These are phyloP conservation scores for Infundibulicybe gibba DNA, from an alignment of 768 basidiomycete genomes.

Conservation along the genomic window DNA sequence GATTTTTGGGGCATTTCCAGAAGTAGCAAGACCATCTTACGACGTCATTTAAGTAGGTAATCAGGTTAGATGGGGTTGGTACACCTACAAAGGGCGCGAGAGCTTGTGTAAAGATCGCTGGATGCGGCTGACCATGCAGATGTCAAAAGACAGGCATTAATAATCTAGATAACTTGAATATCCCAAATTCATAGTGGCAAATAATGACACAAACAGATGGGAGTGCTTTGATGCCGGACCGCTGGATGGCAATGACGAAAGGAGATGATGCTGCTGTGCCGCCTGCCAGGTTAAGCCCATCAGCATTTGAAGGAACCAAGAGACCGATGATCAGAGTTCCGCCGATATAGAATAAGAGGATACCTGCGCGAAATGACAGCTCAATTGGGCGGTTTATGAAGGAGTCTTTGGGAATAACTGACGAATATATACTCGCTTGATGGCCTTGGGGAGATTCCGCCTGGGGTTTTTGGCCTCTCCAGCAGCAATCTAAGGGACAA, in stretches of 20 bases:
- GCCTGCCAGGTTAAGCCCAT: slow-evolving; percentile 42
- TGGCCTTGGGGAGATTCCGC: slow-evolving; percentile 57
- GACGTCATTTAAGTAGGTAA: slow-evolving; percentile 1
- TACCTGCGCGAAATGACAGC: slow-evolving; percentile 45
- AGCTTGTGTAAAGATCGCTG: slow-evolving; percentile 87
- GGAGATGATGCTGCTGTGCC: slow-evolving; percentile 76
- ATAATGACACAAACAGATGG: slow-evolving; percentile 59
- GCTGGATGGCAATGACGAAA: slow-evolving; percentile 87
- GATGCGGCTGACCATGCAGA: slow-evolving; percentile 93
- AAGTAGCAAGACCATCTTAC: slow-evolving; percentile 73
- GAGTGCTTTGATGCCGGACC: slow-evolving; percentile 81
- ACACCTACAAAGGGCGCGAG: slow-evolving; percentile 75
- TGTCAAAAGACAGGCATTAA: slow-evolving; percentile 80
- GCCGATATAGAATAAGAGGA: slow-evolving; percentile 75
- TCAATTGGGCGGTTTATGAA: too few species aligned
- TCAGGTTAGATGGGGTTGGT: not conserved
- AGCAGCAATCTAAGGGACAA: slow-evolving; percentile 65
- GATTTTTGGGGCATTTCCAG: slow-evolving; percentile 79
- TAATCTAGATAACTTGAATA: slow-evolving; percentile 40
- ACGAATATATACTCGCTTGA: slow-evolving; percentile 72
- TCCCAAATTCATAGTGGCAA: not conserved
- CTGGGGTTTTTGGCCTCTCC: slow-evolving; percentile 91
- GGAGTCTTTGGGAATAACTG: slow-evolving; percentile 5
- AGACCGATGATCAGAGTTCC: slow-evolving; percentile 78
- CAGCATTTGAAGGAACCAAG: slow-evolving; percentile 72